Evolutionary conservation across 1,284 basidiomycete genomes (phyloP).

Genomic region (Marasmius oreades): DNA sequence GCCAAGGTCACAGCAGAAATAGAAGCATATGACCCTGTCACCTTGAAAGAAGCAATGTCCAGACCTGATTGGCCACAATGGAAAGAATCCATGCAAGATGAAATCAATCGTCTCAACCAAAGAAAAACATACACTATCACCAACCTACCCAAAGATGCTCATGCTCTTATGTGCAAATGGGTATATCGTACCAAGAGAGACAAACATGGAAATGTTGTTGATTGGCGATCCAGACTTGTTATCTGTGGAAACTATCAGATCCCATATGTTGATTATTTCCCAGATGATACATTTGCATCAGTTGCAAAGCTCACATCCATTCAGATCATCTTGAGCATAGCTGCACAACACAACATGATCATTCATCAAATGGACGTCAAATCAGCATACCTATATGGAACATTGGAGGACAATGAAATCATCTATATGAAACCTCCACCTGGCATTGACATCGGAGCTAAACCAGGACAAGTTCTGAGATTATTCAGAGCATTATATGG

Average conservation of each 20-base stretch:
- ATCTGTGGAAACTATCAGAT: constrained; percentile 1
- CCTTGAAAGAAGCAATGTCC: neutral
- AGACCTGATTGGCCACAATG: neutral
- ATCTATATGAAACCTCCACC: constrained; percentile 1
- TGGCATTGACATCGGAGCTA: constrained; percentile 6
- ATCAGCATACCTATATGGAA: constrained; percentile 1
- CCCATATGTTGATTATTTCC: neutral
- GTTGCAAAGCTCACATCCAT: constrained; percentile 8
- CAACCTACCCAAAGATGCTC: neutral
- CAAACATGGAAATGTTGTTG: neutral
- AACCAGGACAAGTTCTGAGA: neutral
- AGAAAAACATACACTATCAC: constrained; percentile 39
- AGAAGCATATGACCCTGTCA: neutral
- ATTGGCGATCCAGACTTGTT: neutral
- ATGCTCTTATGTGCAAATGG: constrained; percentile 1
- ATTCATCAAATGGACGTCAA: constrained; percentile 6
- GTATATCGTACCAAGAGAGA: constrained; percentile 1
- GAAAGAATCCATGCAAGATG: neutral
- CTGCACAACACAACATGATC: constrained; percentile 22
- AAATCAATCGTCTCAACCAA: constrained; percentile 19
- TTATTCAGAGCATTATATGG: neutral
- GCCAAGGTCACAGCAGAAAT: neutral
- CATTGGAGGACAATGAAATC: neutral
- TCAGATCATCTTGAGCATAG: constrained; percentile 20
- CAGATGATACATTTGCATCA: neutral